Conservation (phyloP, 371 early-diverging fungal species). For the Coemansia sp. region DNA sequence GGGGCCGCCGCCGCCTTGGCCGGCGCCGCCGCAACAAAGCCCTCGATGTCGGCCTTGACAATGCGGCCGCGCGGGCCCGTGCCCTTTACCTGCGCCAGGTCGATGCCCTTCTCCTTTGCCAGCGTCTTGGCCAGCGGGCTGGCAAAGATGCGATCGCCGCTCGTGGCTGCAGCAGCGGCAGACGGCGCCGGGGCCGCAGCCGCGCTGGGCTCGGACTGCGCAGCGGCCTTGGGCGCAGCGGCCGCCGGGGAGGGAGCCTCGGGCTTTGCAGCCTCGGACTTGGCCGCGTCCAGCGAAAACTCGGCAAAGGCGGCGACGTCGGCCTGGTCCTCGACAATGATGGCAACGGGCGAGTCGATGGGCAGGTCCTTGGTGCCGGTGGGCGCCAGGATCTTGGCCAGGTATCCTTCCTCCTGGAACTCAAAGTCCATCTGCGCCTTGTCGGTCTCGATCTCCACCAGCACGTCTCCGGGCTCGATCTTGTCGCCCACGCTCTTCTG, state of each 20-base stretch:
- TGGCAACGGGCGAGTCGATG: conserved; percentile 86
- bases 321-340: conserved; percentile 87
- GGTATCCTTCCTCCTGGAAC: conserved; percentile 96
- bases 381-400: conserved; percentile 91
- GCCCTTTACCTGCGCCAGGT: conserved; percentile 76
- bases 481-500: conserved; percentile 93
- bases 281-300: conserved; percentile 61
- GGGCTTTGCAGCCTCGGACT: conserved; percentile 34
- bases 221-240: conserved; percentile 52
- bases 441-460: conserved; percentile 98
- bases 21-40: conserved; percentile 50
- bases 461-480: conserved; percentile 91
- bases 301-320: conserved; percentile 86
- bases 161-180: conserved; percentile 12
- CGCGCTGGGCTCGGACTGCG: conserved; percentile 51
- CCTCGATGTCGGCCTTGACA: conserved; percentile 87
- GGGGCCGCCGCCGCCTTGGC: conserved; percentile 8
- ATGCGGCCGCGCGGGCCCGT: conserved; percentile 92
- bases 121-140: conserved; percentile 87
- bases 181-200: conserved; percentile 16
- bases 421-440: conserved; percentile 99
- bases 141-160: conserved; percentile 72
- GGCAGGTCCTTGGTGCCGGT: conserved; percentile 82
- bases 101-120: conserved; percentile 80
- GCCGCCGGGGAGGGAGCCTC: conserved; percentile 32